Base-by-base conservation (phyloP, 2,329 filamentous ascomycete species). In the Rugonectria rugulosa region DNA sequence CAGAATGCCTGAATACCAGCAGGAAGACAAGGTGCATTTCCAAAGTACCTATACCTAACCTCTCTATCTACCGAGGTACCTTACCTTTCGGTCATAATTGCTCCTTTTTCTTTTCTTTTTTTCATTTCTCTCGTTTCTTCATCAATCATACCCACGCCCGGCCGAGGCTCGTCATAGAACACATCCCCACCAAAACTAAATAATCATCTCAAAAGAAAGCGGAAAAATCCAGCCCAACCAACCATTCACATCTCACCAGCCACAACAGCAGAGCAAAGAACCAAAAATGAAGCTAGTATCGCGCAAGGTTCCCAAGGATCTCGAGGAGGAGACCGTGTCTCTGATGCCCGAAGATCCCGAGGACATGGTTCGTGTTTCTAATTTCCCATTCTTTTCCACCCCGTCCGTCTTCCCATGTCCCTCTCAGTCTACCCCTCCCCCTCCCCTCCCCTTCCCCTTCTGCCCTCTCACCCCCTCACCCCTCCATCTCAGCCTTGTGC, bases 271-370 rank as follows among this genome's bases (percentile, higher is more conserved):
- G n/a, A n/a, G n/a, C n/a, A 46, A 29, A 43, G 58, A 17, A 15
- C 37, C 23, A 9, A 46, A 51, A 12, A 78, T 78, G 76, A 78
- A 78, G 70, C 67, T 78, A 46, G 64, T 75, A 46, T 68, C 71
- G 36, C 72, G 73, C 45, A 72, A 72, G 57, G 63, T 73, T 41
- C 70, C 73, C 47, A 72, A 73, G 37, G 68, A 71, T n/a, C 62
- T 75, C 42, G 72, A 73, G 67, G 74, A 75, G 53, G 73, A 77
- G 66, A 70, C 72, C 23, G 69, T 79, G 46, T 76, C 75, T 32
- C 71, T 79, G 17, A 64, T 78, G 6, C 75, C 77, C 47, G 77
- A 79, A 49, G 77, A 79, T 63, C 72, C 76, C 32, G 77, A 79
- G 64, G 77, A 79, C 64, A 80, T 81, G 76, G 77, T 79, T 50